These are phyloP conservation scores for Penicillium sp. DNA, from an alignment of 2,329 filamentous ascomycete genomes.

Conservation along the genomic window DNA sequence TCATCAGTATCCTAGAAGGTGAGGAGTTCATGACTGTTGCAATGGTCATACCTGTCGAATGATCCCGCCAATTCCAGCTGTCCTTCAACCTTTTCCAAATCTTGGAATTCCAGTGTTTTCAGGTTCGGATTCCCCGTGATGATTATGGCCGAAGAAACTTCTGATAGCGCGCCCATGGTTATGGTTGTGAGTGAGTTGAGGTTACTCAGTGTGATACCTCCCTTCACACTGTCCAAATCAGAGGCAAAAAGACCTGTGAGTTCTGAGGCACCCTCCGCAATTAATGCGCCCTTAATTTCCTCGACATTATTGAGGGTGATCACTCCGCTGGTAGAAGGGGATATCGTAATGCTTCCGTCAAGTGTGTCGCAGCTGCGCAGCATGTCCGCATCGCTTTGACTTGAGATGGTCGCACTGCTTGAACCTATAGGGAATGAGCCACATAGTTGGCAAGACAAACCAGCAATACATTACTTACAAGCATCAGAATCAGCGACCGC, in stretches of 20 bases:
- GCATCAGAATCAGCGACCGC: constrained; percentile 6
- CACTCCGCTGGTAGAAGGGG: constrained; percentile 38
- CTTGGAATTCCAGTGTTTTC: constrained; percentile 17
- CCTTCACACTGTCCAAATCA: constrained; percentile 22
- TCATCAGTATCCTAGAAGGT: neutral
- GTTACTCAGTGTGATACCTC: constrained; percentile 18
- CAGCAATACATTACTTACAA: constrained; percentile 2
- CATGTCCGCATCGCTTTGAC: constrained; percentile 30
- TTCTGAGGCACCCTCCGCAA: constrained; percentile 14
- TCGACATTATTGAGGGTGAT: constrained; percentile 43
- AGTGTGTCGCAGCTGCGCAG: constrained; percentile 40
- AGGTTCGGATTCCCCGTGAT: constrained; percentile 24
- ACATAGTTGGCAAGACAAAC: neutral
- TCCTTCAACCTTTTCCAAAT: constrained; percentile 27
- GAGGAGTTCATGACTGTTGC: neutral
- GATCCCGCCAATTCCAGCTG: constrained; percentile 21
- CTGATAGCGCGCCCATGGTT: constrained; percentile 17
- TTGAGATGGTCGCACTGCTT: constrained; percentile 46
- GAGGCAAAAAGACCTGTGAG: constrained; percentile 18
- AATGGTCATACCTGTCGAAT: constrained; percentile 22
- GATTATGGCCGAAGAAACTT: constrained; percentile 18
- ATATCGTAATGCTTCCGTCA: constrained; percentile 40
- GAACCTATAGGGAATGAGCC: constrained; percentile 30
- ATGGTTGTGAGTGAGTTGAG: constrained; percentile 22
- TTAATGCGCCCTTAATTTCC: constrained; percentile 25